Base-by-base conservation (phyloP, 2,329 filamentous ascomycete genomes). In the Neofusicoccum parvum region DNA sequence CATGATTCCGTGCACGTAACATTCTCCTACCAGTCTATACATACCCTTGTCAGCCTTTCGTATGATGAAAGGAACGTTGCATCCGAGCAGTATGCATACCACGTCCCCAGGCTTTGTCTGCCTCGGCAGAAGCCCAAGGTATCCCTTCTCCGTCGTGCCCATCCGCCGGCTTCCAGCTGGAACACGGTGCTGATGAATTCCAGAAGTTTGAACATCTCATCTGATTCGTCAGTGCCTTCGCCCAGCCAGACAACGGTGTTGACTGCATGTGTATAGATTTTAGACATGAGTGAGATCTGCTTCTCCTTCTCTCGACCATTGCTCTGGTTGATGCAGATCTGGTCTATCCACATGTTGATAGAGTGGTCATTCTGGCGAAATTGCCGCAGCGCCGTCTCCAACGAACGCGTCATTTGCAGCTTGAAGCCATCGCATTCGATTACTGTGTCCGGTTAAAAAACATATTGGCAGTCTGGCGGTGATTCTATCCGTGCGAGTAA, bases 221-320 rank as follows among this genome's bases (percentile, higher is more conserved):
- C 17, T 3, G 70, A 62, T 14, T 69, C 64, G 11, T 70, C 64
- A 3, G 46, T 68, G 6, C 67, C 67, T 1, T 70, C 70, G 12
- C 72, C 72, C 7, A 74, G 62, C 72, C 72, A 74, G 34, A 74
- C 70, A n/a, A 72, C 41, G 0, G 71, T 72, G n/a, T 70, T 72
- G 1, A 70, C 70, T 12, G 73, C 72, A 46, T 71, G 67, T 7
- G 62, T 67, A 27, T 74, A 74, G 7, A 74, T 69, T 54, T 66
- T 34, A 5, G 66, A 67, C 73, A 74, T 74, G 11, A 74, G 36
- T 1, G 72, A 70, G 10, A 74, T 70, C 51, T 74, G 72, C 27
- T 69, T 58, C 43, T 65, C 69, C 54, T 73, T 74, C 27, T 74
- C 72, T n/a, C 62, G 27, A 0, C 45, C 45, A 34, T 73, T 67